Conservation (phyloP, 108 stramenopile species). For the Pseudonitzschia multistriata region DNA sequence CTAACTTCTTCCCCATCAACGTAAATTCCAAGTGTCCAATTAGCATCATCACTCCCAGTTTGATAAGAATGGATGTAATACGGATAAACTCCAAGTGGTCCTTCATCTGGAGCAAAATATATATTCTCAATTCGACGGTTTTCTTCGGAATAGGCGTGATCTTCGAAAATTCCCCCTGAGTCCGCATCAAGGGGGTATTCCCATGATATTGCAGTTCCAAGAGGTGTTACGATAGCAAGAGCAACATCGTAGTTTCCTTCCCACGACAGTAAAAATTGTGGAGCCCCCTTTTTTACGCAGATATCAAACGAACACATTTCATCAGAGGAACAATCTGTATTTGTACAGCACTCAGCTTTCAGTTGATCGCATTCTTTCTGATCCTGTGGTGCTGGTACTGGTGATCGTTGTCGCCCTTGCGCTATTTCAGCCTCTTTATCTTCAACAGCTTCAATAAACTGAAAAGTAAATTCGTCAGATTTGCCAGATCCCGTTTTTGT, state of each 20-base stretch:
- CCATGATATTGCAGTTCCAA: slow-evolving; percentile 14
- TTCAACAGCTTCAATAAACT: background rate
- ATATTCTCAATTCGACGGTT: slow-evolving; percentile 2
- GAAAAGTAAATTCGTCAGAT: slow-evolving; percentile 12
- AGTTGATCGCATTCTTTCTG: background rate
- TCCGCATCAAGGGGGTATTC: slow-evolving; percentile 36
- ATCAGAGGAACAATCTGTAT: background rate
- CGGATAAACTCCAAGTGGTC: slow-evolving; percentile 24
- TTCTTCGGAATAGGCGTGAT: background rate
- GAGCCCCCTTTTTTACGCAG: slow-evolving; percentile 30
- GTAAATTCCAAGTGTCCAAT: slow-evolving; percentile 27
- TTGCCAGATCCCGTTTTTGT: slow-evolving; percentile 14
- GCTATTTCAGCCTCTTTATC: background rate
- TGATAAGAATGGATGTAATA: slow-evolving; percentile 30
- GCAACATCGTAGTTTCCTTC: slow-evolving; percentile 28
- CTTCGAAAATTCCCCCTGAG: slow-evolving; percentile 48
- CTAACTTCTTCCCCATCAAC: slow-evolving; percentile 20
- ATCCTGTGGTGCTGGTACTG: slow-evolving; percentile 1
- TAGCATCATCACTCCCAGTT: slow-evolving; percentile 11
- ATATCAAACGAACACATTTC: slow-evolving; percentile 21
- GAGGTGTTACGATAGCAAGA: slow-evolving; percentile 21
- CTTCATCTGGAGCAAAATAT: slow-evolving; percentile 18
- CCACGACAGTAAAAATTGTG: slow-evolving; percentile 23
- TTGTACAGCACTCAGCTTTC: too few species aligned
- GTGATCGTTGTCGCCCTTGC: background rate